Evolutionary conservation across 1,284 basidiomycete genomes (phyloP), one percentile per base, ranked within the genome.

Genomic region (Limonomyces culmigenus): DNA sequence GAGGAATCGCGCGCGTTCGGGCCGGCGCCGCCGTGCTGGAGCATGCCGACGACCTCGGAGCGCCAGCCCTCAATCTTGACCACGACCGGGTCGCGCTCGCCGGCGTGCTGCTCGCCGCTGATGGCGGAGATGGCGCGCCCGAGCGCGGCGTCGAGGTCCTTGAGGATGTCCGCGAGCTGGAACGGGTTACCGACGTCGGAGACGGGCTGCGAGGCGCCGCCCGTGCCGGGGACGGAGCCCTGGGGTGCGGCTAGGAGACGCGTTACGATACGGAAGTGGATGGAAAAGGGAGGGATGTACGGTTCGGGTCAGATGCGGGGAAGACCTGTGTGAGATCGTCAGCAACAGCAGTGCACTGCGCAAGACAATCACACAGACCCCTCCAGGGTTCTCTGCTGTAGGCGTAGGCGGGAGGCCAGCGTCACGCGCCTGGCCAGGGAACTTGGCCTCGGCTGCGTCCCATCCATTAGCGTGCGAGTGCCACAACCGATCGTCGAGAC

Each of bases 181-280:
- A 34, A 34, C 10, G 33, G 33, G 15, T 34, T 34, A 5, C 33
- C 33, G 18, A 34, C 10, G 15, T 32, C 13, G 11, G 31, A 32
- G 8, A 8, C 15, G n/a, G 31, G 31, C 17, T 15, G n/a, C 13
- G n/a, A 14, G 4, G 6, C 23, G 3, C 23, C 35, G 15, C 35
- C 35, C 3, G 35, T 36, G 6, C 35, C 35, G 30, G 35, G 35
- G 11, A 25, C n/a, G n/a, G n/a, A n/a, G n/a, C n/a, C n/a, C n/a
- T n/a, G n/a, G n/a, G n/a, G n/a, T n/a, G n/a, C n/a, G n/a, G n/a
- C n/a, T n/a, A n/a, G n/a, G n/a, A n/a, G 29, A 8, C 14, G 5
- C 6, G 19, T 13, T 36, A 12, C 27, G 35, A 12, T 12, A 25
- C 11, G 3, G 29, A 36, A 10, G 16, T 12, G 15, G 27, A 8